A percentile compares a stretch with the other conserved stretches of the same genome.
Evolutionary conservation across 192 early-diverging fungal genomes (phyloP).

Genomic region (Entomortierella parvispora): DNA sequence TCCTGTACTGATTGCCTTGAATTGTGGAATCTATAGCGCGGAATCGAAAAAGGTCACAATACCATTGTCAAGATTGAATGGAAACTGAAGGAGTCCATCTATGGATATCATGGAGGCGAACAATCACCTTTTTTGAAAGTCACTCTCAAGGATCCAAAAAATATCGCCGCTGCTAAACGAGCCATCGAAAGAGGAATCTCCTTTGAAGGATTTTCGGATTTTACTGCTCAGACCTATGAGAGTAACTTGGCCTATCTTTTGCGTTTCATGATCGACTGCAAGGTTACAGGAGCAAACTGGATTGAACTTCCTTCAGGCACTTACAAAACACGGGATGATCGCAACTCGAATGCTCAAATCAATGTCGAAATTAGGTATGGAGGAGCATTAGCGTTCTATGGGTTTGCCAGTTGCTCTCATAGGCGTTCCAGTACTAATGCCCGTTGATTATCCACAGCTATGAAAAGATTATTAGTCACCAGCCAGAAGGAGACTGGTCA

Average conservation of each 20-base stretch:
- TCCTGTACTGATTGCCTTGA: no score
- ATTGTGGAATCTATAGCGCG: slow-evolving; percentile 45
- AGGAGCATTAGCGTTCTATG: no score
- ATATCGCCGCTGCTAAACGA: slow-evolving; percentile 28
- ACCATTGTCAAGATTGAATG: slow-evolving; percentile 76
- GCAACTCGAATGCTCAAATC: slow-evolving; percentile 75
- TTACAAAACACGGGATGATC: slow-evolving; percentile 65
- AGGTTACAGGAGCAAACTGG: slow-evolving; percentile 90
- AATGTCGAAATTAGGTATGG: slow-evolving; percentile 81
- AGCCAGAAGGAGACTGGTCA: slow-evolving; percentile 91
- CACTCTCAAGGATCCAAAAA: slow-evolving; percentile 66
- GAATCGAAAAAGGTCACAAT: slow-evolving; percentile 38
- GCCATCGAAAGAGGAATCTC: slow-evolving; percentile 43
- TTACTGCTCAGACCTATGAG: slow-evolving; percentile 74
- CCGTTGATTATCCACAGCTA: slow-evolving; percentile 53
- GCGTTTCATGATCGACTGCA: slow-evolving; percentile 95
- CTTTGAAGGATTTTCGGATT: slow-evolving; percentile 32
- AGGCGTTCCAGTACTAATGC: no score
- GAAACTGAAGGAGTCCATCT: slow-evolving; percentile 83
- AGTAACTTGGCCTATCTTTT: slow-evolving; percentile 89
- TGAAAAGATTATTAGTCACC: slow-evolving; percentile 82
- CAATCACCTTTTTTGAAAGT: slow-evolving; percentile 87
- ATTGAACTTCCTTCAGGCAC: slow-evolving; percentile 83
- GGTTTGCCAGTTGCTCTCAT: no score
- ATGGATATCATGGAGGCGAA: slow-evolving; percentile 86